These are phyloP conservation scores for Rutstroemia sp. DNA, from an alignment of 2,329 filamentous ascomycete species.

Conservation along the genomic window DNA sequence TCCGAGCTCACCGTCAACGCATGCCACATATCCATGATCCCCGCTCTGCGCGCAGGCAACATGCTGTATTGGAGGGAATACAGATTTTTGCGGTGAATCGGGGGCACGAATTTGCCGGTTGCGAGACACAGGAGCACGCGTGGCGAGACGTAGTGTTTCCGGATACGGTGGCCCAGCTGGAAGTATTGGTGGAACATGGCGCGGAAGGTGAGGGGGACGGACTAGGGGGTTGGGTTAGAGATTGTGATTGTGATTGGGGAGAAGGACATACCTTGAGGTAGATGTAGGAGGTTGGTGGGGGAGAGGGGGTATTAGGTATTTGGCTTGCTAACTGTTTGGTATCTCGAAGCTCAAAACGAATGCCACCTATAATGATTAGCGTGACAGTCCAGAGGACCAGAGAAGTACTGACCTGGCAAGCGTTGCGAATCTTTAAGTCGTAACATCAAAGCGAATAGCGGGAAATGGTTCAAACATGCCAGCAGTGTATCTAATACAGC, in stretches of 20 bases:
- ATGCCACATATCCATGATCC: constrained; percentile 78
- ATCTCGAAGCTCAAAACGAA: constrained; percentile 84
- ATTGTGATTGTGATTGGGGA: not conserved
- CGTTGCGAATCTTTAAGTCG: constrained; percentile 86
- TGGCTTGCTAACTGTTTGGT: constrained; percentile 46
- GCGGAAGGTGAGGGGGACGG: constrained; percentile 80
- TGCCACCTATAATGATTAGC: constrained; percentile 50
- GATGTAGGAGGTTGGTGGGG: constrained; percentile 67
- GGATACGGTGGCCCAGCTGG: constrained; percentile 83
- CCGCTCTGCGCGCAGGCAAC: constrained; percentile 75
- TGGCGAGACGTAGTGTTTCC: constrained; percentile 90
- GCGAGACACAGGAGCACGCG: constrained; percentile 80
- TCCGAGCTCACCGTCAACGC: constrained; percentile 21
- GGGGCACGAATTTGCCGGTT: constrained; percentile 87
- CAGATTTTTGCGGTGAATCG: constrained; percentile 87
- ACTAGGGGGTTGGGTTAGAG: constrained; percentile 46
- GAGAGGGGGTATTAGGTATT: constrained; percentile 16
- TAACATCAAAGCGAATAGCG: constrained; percentile 93
- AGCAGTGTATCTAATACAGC: constrained; percentile 84
- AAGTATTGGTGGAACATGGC: constrained; percentile 98
- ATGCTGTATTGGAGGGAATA: constrained; percentile 98
- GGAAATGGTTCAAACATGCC: constrained; percentile 95
- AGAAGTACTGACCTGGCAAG: constrained; percentile 59
- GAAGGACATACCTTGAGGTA: constrained; percentile 61
- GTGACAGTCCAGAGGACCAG: not conserved